Base-by-base conservation (phyloP, 768 basidiomycete genomes). In the Lactarius indigo region DNA sequence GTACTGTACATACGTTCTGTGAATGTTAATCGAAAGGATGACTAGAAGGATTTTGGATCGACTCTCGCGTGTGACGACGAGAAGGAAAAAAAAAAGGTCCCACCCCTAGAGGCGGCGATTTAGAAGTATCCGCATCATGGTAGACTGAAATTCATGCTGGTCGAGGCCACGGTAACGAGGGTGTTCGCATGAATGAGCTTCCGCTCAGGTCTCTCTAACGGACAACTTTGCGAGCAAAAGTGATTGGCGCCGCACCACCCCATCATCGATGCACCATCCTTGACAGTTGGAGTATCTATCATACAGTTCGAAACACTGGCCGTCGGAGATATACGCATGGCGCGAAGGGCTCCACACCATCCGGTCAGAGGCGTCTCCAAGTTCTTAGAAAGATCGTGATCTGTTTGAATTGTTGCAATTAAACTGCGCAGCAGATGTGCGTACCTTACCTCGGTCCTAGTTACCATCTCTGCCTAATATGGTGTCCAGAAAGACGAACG, bases 1-100 rank as follows among this genome's bases (percentile, higher is more conserved):
- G 20, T 52, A 52, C 50, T 15, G 30, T 56, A 18, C 55, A 56
- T 39, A n/a, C 20, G 47, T 57, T 23, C 65, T 37, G 23, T 28
- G 56, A 63, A 35, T 62, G 61, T 52, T 52, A 62, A 47, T 61
- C 33, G 54, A 54, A 20, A 57, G 60, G 20, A 47, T 20, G 33
- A 26, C 47, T 26, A 26, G 42, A 61, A n/a, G 33, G 35, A 62
- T 42, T 33, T 30, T 39, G 57, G 18, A 39, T 33, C 1, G 20
- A 50, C 10, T 26, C 42, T 42, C 23, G 13, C 2, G 50, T 26
- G 13, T 52, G 50, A 50, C n/a, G 5, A 47, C n/a, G n/a, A 47
- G 44, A 50, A 10, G 23, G 18, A 6, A n/a, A n/a, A n/a, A n/a
- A n/a, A n/a, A n/a, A n/a, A n/a, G n/a, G n/a, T n/a, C n/a, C n/a